Conservation (phyloP, 2,329 filamentous ascomycete species). For the Clarireedia paspali region DNA sequence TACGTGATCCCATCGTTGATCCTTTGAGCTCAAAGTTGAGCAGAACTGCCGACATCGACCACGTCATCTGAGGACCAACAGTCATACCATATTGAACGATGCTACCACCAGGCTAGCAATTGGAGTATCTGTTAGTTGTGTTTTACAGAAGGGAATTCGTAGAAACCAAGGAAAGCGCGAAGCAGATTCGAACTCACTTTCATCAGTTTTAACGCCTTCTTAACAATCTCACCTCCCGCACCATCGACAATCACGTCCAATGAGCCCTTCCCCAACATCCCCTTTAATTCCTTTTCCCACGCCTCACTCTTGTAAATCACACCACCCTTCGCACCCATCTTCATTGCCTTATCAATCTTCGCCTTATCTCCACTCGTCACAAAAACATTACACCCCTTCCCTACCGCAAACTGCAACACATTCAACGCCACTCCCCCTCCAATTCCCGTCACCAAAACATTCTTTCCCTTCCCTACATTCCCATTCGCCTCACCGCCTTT, state of each 20-base stretch:
- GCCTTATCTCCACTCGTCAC: conserved; percentile 48
- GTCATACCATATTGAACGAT: conserved; percentile 92
- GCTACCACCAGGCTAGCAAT: conserved; percentile 60
- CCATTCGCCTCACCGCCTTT: conserved; percentile 57
- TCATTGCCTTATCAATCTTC: conserved; percentile 63
- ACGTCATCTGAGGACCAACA: conserved; percentile 74
- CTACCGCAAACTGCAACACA: conserved; percentile 71
- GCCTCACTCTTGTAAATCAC: conserved; percentile 69
- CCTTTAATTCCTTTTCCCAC: conserved; percentile 72
- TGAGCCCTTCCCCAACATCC: conserved; percentile 51
- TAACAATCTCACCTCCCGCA: conserved; percentile 78
- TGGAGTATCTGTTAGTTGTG: neutral
- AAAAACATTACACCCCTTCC: conserved; percentile 42
- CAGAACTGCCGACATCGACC: conserved; percentile 73
- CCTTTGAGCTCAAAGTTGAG: conserved; percentile 84
- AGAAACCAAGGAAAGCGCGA: neutral
- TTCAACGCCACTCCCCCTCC: conserved; percentile 86
- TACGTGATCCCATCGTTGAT: conserved; percentile 82
- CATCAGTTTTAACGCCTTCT: conserved; percentile 58
- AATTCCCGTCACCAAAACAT: conserved; percentile 83
- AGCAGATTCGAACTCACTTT: conserved; percentile 41
- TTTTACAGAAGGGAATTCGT: neutral
- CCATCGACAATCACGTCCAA: conserved; percentile 86
- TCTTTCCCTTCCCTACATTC: conserved; percentile 55
- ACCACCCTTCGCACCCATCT: conserved; percentile 73